Percentiles rank a stretch among this genome's conserved stretches.
Evolutionary conservation across 805 yeast genomes (phyloP).

Genomic region (Cyberlindnera mrakii): DNA sequence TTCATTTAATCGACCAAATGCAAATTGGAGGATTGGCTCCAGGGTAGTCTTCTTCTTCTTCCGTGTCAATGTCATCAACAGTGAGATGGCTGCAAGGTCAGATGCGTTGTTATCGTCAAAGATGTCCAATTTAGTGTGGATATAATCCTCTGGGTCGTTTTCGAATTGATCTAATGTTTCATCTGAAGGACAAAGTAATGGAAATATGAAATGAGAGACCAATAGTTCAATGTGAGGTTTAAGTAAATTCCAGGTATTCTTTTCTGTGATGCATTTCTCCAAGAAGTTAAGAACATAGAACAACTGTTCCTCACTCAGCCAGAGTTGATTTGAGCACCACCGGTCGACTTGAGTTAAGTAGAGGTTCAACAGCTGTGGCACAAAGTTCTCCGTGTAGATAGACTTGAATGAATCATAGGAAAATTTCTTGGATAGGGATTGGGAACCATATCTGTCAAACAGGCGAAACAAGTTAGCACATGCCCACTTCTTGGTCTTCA

Average conservation of each 20-base stretch:
- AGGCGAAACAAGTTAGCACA: conserved; percentile 69
- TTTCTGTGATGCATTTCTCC: conserved; percentile 52
- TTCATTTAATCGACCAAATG: conserved; percentile 40
- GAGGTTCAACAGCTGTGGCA: conserved; percentile 67
- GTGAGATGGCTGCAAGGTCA: conserved; percentile 71
- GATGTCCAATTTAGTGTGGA: conserved; percentile 63
- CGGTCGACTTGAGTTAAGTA: conserved; percentile 60
- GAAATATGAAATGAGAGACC: conserved; percentile 67
- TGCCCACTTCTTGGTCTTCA: conserved; percentile 84
- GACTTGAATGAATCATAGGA: conserved; percentile 56
- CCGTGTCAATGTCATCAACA: conserved; percentile 65
- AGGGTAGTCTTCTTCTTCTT: conserved; percentile 59
- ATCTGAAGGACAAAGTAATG: conserved; percentile 65
- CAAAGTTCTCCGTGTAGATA: conserved; percentile 48
- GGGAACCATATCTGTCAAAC: conserved; percentile 64
- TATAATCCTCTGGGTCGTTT: conserved; percentile 83
- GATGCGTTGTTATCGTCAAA: conserved; percentile 60
- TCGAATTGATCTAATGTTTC: conserved; percentile 70
- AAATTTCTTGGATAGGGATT: conserved; percentile 37
- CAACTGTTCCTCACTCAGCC: conserved; percentile 65
- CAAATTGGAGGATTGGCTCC: conserved; percentile 54
- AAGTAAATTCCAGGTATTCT: conserved; percentile 60
- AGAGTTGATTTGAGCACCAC: conserved; percentile 62
- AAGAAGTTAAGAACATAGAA: conserved; percentile 60
- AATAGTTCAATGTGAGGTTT: conserved; percentile 61